phyloP scores from a whole-genome alignment of 148 eudicot species.

The Nepenthes gracilis region DNA sequence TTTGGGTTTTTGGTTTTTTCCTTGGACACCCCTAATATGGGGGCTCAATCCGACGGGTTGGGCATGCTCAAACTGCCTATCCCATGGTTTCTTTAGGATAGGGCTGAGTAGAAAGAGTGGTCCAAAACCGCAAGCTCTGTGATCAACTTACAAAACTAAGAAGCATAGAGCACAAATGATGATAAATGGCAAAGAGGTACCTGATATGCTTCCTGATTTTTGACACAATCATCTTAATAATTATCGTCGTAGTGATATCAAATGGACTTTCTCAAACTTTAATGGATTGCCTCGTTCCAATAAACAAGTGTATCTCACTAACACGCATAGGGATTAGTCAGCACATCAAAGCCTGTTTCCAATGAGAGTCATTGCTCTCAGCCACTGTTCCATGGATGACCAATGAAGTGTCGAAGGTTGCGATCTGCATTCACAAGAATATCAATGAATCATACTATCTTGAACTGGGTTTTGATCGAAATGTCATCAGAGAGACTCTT shows the following conservation, averaged over 20 bases:
- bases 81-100: background rate
- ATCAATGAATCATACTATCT: background rate
- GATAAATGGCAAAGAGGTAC: conserved; percentile 17
- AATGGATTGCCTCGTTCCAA: conserved; percentile 74
- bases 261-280: conserved; percentile 79
- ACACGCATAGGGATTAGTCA: background rate
- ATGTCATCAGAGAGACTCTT: too few relatives aligned
- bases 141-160: background rate
- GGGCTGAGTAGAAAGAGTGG: background rate
- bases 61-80: background rate
- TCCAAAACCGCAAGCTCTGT: background rate
- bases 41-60: too few relatives aligned
- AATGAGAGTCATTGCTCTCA: conserved; percentile 66
- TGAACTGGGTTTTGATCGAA: too few relatives aligned
- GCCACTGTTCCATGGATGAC: conserved; percentile 91
- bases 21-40: too few relatives aligned
- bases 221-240: conserved; percentile 85
- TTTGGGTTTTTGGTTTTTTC: too few relatives aligned
- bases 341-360: conserved; percentile 22
- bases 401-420: conserved; percentile 85
- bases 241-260: conserved; percentile 83
- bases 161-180: background rate
- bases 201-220: conserved; percentile 93
- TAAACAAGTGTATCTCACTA: conserved; percentile 7
- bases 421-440: conserved; percentile 35